Conservation (phyloP, 148 eudicot genomes). For the Camellia japonica region DNA sequence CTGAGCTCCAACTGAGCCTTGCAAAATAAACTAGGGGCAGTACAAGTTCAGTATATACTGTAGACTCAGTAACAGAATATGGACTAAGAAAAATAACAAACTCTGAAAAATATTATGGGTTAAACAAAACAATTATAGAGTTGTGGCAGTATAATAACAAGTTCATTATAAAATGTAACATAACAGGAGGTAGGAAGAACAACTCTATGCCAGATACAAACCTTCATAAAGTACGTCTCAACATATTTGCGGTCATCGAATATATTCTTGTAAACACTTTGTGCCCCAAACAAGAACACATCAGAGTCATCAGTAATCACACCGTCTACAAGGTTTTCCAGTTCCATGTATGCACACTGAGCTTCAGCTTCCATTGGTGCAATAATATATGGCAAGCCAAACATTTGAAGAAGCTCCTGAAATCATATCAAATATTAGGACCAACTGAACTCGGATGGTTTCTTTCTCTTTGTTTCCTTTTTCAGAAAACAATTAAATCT, state of each 20-base stretch:
- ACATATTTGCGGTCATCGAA: conserved; percentile 99
- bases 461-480: not conserved
- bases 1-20: conserved; percentile 1
- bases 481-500: not conserved
- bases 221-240: conserved; percentile 93
- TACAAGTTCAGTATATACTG: too few species aligned
- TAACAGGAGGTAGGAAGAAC: not conserved
- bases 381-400: conserved; percentile 94
- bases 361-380: conserved; percentile 99
- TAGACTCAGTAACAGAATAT: too few species aligned
- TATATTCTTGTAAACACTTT: conserved; percentile 89
- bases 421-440: conserved; percentile 19
- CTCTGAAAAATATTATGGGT: not conserved
- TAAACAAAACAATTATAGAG: not conserved
- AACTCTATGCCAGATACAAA: conserved; percentile 21
- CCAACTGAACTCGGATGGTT: not conserved
- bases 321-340: conserved; percentile 91
- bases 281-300: conserved; percentile 92
- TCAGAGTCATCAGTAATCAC: conserved; percentile 99
- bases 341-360: conserved; percentile 97
- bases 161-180: not conserved
- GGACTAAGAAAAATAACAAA: not conserved
- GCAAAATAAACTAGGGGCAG: not conserved
- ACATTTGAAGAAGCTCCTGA: conserved; percentile 98
- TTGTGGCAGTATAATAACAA: not conserved